A percentile compares a stretch with the other conserved stretches of the same genome.
These are phyloP conservation scores for button mushroom (Agaricus bisporus) DNA, from an alignment of 768 basidiomycete species.

Conservation along the genomic window DNA sequence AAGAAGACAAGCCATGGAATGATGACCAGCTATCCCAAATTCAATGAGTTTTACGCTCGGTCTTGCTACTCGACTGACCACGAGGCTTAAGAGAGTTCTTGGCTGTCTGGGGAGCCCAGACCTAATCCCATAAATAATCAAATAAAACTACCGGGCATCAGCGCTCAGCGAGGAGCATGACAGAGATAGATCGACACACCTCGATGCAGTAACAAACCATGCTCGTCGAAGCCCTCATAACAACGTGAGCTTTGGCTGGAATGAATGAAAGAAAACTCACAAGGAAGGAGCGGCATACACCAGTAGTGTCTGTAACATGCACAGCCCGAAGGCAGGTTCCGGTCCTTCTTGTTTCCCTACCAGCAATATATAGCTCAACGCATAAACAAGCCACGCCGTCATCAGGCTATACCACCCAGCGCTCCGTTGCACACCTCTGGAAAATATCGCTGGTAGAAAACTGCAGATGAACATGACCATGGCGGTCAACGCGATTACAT, in stretches of 20 bases:
- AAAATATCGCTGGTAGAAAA: conserved; percentile 6
- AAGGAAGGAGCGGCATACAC: conserved; percentile 6
- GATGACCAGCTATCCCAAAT: not conserved
- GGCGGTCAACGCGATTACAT: not conserved
- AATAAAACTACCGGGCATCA: not conserved
- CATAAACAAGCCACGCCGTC: conserved; percentile 3
- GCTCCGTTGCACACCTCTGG: conserved; percentile 2
- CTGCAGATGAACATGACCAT: conserved; percentile 1
- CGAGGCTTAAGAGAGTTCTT: not conserved
- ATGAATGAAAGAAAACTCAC: not conserved
- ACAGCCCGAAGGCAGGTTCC: not conserved
- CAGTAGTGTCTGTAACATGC: not conserved
- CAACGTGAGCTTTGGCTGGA: not conserved
- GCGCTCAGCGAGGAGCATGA: not conserved
- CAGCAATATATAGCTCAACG: conserved; percentile 2
- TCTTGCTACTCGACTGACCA: not conserved
- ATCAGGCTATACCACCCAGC: conserved; percentile 7
- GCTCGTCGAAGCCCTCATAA: not conserved
- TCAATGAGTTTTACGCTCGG: not conserved
- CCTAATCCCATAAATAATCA: conserved; percentile 1
- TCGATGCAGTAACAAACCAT: conserved; percentile 6
- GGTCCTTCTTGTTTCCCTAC: conserved; percentile 7
- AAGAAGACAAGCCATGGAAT: conserved; percentile 7
- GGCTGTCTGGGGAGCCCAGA: not conserved
- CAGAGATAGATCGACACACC: not conserved